Conservation (phyloP, 2,329 filamentous ascomycete genomes). For the Phoma herbarum region DNA sequence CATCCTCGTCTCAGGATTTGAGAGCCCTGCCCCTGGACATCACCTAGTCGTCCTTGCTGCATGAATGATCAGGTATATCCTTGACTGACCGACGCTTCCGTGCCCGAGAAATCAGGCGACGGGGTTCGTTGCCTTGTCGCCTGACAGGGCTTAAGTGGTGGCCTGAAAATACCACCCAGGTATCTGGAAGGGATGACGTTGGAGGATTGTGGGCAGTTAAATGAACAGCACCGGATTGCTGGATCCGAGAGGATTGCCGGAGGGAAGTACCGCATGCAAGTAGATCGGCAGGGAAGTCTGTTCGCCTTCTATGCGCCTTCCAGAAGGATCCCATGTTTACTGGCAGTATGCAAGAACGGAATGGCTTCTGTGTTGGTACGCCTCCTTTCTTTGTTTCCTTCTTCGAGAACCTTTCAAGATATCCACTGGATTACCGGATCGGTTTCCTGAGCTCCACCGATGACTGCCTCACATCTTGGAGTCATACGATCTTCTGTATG, state of each 20-base stretch:
- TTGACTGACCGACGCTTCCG: conserved; percentile 3
- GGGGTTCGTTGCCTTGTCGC: conserved; percentile 10
- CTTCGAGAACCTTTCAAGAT: background rate
- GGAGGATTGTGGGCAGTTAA: conserved; percentile 5
- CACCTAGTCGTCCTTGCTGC: conserved; percentile 11
- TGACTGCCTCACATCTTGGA: background rate
- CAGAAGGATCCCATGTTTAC: conserved; percentile 11
- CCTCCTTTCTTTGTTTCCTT: conserved; percentile 13
- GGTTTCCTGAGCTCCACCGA: background rate
- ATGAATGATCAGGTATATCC: conserved; percentile 16
- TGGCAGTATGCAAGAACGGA: conserved; percentile 24
- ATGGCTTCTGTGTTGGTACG: conserved; percentile 7
- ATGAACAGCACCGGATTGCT: conserved; percentile 5
- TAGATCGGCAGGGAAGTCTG: conserved; percentile 5
- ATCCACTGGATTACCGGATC: background rate
- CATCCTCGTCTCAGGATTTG: conserved; percentile 20
- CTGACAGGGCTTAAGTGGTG: conserved; percentile 11
- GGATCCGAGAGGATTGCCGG: conserved; percentile 6
- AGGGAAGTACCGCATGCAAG: conserved; percentile 8
- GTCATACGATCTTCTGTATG: conserved; percentile 1
- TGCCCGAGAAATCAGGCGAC: conserved; percentile 17
- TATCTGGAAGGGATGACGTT: conserved; percentile 14
- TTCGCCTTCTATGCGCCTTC: conserved; percentile 16
- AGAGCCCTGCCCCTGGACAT: conserved; percentile 5
- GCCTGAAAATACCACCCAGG: conserved; percentile 5